phyloP scores from a whole-genome alignment of 2,329 filamentous ascomycete genomes.

The Lachnellula occidentalis region DNA sequence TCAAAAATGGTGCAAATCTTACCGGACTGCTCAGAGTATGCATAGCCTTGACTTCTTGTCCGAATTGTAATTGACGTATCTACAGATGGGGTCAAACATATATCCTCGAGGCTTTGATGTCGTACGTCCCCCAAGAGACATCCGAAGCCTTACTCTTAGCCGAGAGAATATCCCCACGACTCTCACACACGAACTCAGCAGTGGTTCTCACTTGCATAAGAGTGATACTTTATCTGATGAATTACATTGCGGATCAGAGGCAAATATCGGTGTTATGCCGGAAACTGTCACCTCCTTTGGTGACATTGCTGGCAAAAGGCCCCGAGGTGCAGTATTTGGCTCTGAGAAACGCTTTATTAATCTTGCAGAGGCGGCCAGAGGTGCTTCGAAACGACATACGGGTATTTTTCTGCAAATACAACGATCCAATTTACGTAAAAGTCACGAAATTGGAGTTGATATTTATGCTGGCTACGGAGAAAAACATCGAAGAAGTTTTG shows the following conservation, averaged over 20 bases:
- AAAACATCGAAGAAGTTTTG: slow-evolving; percentile 91
- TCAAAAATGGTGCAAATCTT: slow-evolving; percentile 97
- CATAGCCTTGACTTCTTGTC: slow-evolving; percentile 14
- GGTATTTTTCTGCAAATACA: slow-evolving; percentile 99
- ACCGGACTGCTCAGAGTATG: slow-evolving; percentile 93
- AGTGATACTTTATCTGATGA: slow-evolving; percentile 96
- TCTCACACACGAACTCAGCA: slow-evolving; percentile 94
- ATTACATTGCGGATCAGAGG: slow-evolving; percentile 91
- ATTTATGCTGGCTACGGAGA: slow-evolving; percentile 95
- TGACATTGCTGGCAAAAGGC: slow-evolving; percentile 91
- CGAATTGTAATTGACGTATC: neutral
- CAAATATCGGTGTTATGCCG: slow-evolving; percentile 81
- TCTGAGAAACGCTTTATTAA: slow-evolving; percentile 85
- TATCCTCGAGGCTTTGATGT: slow-evolving; percentile 95
- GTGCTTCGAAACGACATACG: slow-evolving; percentile 94
- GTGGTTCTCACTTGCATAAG: slow-evolving; percentile 95
- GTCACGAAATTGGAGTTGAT: slow-evolving; percentile 98
- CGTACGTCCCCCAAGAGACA: slow-evolving; percentile 89
- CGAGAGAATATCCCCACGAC: slow-evolving; percentile 87
- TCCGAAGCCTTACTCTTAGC: slow-evolving; percentile 83
- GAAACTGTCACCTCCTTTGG: slow-evolving; percentile 90
- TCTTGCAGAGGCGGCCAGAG: slow-evolving; percentile 86
- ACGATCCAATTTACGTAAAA: slow-evolving; percentile 98
- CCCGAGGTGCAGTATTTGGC: slow-evolving; percentile 98
- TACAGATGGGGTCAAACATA: slow-evolving; percentile 96